A percentile compares a stretch with the other conserved stretches of the same genome.
Evolutionary conservation across 1,284 basidiomycete genomes (phyloP).

Genomic region (Austropuccinia psidii): DNA sequence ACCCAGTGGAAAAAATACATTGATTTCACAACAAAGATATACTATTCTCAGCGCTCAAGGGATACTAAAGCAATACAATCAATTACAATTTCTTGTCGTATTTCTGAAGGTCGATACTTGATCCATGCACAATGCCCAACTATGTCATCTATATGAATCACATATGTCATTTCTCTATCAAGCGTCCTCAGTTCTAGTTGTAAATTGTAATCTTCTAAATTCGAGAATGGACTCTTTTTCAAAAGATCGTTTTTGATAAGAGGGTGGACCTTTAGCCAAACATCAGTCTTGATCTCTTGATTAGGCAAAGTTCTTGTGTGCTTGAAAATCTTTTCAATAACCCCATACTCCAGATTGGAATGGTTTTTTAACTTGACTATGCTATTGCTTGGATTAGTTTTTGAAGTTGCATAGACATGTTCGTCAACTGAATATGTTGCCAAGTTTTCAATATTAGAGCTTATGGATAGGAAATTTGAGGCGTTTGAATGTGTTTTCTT

Average conservation of each 20-base stretch:
- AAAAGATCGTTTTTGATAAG: neutral
- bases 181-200: neutral
- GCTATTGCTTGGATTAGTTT: slow-evolving; percentile 16
- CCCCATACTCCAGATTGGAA: neutral
- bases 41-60: neutral
- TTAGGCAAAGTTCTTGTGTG: neutral
- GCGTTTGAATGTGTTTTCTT: neutral
- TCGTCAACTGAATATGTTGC: neutral
- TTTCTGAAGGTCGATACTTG: neutral
- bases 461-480: neutral
- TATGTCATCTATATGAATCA: neutral
- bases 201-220: neutral
- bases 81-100: neutral
- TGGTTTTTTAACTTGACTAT: neutral
- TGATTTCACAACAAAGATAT: too few species aligned
- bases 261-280: slow-evolving; percentile 9
- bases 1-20: too few species aligned
- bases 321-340: slow-evolving; percentile 11
- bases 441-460: neutral
- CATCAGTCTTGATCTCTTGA: neutral
- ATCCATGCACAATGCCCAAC: neutral
- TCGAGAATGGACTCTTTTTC: neutral
- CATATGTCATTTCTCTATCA: neutral
- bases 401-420: neutral
- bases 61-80: neutral